A percentile compares a stretch with the other conserved stretches of the same genome.
phyloP scores from a whole-genome alignment of 345 rosid species.

The Eucalyptus microcorys region DNA sequence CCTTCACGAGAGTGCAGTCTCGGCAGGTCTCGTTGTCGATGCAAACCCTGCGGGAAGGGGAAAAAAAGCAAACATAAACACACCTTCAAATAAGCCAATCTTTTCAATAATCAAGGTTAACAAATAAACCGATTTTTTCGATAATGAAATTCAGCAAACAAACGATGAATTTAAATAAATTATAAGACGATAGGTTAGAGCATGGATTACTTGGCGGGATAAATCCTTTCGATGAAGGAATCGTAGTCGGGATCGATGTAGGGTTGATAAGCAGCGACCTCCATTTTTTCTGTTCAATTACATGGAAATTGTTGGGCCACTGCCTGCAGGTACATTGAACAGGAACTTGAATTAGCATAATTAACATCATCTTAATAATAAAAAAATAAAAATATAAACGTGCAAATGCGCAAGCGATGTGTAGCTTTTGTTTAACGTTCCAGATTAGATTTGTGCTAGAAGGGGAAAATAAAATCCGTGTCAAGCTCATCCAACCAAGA shows the following conservation, averaged over 20 bases:
- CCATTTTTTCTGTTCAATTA: constrained; percentile 24
- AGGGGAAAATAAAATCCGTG: neutral
- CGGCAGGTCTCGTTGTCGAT: constrained; percentile 66
- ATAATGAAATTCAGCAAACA: neutral
- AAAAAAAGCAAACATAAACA: neutral
- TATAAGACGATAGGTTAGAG: neutral
- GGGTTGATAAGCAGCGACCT: constrained; percentile 45
- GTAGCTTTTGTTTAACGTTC: neutral
- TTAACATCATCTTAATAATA: neutral
- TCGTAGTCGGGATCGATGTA: constrained; percentile 70
- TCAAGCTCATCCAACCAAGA: neutral
- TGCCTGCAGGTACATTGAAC: neutral
- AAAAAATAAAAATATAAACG: neutral
- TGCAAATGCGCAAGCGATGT: neutral
- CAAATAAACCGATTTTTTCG: neutral
- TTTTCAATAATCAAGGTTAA: neutral
- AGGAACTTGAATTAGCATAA: neutral
- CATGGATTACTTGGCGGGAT: constrained; percentile 55
- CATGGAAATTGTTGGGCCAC: neutral
- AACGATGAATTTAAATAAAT: neutral
- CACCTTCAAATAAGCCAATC: neutral
- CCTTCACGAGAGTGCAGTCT: constrained; percentile 89
- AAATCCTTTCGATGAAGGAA: constrained; percentile 69
- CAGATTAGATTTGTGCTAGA: neutral
- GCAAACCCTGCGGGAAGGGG: constrained; percentile 39